Percentiles rank a stretch among this genome's conserved stretches.
phyloP scores from a whole-genome alignment of 1,139 yeast genomes.

The Blastobotrys persicus region DNA sequence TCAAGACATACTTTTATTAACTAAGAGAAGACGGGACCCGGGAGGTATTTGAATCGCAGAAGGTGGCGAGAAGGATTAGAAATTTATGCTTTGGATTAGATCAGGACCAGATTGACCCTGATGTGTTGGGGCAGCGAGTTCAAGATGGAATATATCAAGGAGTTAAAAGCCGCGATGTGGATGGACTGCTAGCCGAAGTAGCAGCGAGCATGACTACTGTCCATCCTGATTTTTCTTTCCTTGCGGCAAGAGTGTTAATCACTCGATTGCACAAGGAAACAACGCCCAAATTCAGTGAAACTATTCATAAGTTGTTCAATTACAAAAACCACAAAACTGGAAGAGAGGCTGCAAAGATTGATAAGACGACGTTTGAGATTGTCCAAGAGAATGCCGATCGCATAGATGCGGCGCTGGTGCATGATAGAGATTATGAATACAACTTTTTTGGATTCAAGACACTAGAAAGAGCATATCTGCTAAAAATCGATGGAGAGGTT shows the following conservation, averaged over 20 bases:
- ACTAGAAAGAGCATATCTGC: conserved; percentile 65
- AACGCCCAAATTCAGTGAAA: conserved; percentile 66
- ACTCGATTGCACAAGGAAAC: conserved; percentile 77
- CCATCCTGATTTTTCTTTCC: conserved; percentile 82
- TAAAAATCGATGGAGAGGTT: conserved; percentile 55
- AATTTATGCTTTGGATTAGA: conserved; percentile 64
- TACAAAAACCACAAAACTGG: conserved; percentile 63
- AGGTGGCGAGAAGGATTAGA: conserved; percentile 46
- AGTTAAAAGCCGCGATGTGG: conserved; percentile 75
- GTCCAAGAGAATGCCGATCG: conserved; percentile 53
- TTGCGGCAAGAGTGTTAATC: conserved; percentile 84
- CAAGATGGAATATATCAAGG: conserved; percentile 78
- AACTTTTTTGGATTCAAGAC: conserved; percentile 77
- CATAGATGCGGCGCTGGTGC: conserved; percentile 62
- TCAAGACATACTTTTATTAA: not conserved
- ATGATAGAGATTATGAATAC: conserved; percentile 63
- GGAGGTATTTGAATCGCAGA: conserved; percentile 63
- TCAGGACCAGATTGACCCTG: conserved; percentile 64
- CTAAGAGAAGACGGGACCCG: conserved; percentile 48
- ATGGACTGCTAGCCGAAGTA: conserved; percentile 80
- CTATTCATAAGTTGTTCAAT: conserved; percentile 59
- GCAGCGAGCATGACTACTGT: conserved; percentile 86
- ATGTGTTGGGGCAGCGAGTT: conserved; percentile 67
- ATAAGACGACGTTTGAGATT: conserved; percentile 54
- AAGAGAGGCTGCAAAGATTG: conserved; percentile 65